These are phyloP conservation scores for Hypoxylon fragiforme DNA, from an alignment of 495 filamentous ascomycete species.

Conservation along the genomic window DNA sequence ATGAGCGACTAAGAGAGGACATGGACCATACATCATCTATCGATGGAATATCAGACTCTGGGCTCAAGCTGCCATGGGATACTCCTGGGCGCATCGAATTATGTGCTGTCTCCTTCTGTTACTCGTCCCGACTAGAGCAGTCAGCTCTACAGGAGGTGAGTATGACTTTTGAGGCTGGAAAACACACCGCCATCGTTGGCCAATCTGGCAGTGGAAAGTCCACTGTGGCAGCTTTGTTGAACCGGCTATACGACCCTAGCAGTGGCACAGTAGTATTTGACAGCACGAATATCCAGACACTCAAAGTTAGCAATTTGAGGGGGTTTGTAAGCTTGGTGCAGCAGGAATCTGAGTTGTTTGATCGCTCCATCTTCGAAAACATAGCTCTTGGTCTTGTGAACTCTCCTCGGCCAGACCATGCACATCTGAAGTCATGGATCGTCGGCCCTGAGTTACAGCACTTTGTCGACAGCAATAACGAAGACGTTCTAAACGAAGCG, in stretches of 20 bases:
- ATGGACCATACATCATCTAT: slow-evolving; percentile 54
- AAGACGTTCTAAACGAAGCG: slow-evolving; percentile 15
- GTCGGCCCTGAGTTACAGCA: slow-evolving; percentile 8
- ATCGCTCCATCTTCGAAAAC: slow-evolving; percentile 66
- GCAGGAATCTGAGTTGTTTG: slow-evolving; percentile 65
- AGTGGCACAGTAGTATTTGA: slow-evolving; percentile 51
- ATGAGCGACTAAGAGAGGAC: slow-evolving; percentile 51
- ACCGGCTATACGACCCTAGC: slow-evolving; percentile 52
- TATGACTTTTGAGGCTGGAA: slow-evolving; percentile 53
- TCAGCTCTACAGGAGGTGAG: slow-evolving; percentile 50
- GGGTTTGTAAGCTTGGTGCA: slow-evolving; percentile 62
- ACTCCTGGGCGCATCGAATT: slow-evolving; percentile 50
- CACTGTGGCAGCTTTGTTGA: slow-evolving; percentile 59
- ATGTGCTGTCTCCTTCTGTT: slow-evolving; percentile 57
- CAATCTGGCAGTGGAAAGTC: slow-evolving; percentile 71
- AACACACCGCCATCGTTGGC: slow-evolving; percentile 66
- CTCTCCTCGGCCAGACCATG: slow-evolving; percentile 50
- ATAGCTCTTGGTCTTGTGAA: slow-evolving; percentile 64
- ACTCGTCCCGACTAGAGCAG: slow-evolving; percentile 58
- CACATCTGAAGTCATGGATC: slow-evolving; percentile 43
- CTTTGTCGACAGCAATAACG: slow-evolving; percentile 7
- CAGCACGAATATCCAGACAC: slow-evolving; percentile 49
- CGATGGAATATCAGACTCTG: slow-evolving; percentile 40
- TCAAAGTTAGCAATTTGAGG: slow-evolving; percentile 59
- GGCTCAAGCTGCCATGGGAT: slow-evolving; percentile 40